Evolutionary conservation across 2,329 filamentous ascomycete genomes (phyloP).

Genomic region (Huntiella decipiens): DNA sequence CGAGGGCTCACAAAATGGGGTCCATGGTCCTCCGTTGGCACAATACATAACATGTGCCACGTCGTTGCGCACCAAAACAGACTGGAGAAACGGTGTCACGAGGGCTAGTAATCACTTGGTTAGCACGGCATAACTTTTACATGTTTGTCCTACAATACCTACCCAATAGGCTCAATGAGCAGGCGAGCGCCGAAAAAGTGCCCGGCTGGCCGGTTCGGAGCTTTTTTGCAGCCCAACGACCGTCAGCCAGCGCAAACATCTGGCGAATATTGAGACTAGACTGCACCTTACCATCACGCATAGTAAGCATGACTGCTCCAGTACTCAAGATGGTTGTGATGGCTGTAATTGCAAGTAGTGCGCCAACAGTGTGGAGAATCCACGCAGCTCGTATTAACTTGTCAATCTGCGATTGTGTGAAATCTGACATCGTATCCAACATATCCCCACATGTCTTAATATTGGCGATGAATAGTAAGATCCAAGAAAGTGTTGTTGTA

Average conservation of each 20-base stretch:
- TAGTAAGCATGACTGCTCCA: conserved; percentile 6
- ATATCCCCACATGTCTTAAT: conserved; percentile 2
- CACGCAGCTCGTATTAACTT: conserved; percentile 8
- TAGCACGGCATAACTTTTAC: not conserved
- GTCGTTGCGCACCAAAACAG: conserved; percentile 3
- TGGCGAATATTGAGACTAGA: conserved; percentile 6
- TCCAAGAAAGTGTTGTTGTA: conserved; percentile 9
- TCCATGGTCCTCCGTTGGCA: conserved; percentile 7
- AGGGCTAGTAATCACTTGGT: not conserved
- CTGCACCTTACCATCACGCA: not conserved
- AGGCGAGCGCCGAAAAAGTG: conserved; percentile 7
- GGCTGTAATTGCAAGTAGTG: conserved; percentile 6
- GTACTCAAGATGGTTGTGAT: conserved; percentile 3
- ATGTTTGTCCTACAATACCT: not conserved
- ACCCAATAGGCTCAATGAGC: conserved; percentile 3
- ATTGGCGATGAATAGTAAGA: conserved; percentile 7
- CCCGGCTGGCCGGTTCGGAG: conserved; percentile 3
- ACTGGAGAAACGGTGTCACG: conserved; percentile 7
- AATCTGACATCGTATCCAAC: conserved; percentile 1
- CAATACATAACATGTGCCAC: conserved; percentile 8
- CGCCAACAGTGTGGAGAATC: conserved; percentile 10
- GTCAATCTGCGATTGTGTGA: not conserved
- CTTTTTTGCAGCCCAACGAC: conserved; percentile 4
- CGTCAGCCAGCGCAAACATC: conserved; percentile 9
- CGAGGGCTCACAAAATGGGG: conserved; percentile 2